Evolutionary conservation across 164 flowering plant genomes (phyloP), one percentile per base, ranked within the genome.

Genomic region (Litsea cubeba): DNA sequence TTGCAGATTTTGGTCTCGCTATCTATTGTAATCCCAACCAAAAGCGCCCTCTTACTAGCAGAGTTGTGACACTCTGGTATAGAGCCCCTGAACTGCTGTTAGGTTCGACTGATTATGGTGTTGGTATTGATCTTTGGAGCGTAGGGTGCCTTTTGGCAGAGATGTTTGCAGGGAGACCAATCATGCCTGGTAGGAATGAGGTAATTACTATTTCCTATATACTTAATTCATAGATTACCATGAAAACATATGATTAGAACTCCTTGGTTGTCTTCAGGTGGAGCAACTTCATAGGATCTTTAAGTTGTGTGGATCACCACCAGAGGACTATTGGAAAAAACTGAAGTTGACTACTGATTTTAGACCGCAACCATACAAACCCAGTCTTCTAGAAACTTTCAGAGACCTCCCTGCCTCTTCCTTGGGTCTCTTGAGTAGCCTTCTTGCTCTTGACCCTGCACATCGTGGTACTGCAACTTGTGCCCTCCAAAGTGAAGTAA

Each of bases 61-160:
- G 89, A 75, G 94, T 91, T 24, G 94, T 88, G 68, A 91, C 97
- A 7, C 86, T 90, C 12, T 89, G 96, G 93, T 91, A 91, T 70
- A 83, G 96, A 71, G 88, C 96, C 51, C 96, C 96, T 17, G 97
- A 91, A 78, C 85, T 90, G 51, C 83, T 90, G 10, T 78, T 91
- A 32, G 94, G 92, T 2, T 74, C 92, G 25, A 85, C 87, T 1
- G 88, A 88, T 72, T 91, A 91, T 82, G 92, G 88, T n/a, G 85
- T 85, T 49, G 90, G 90, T 1, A 84, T 91, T 64, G 97, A 91
- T 85, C 87, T 91, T 2, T 91, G 94, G 94, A 89, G 92, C 80
- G 85, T 87, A 3, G 92, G 97, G 3, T 91, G 97, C 74, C 83
- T 89, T 62, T 70, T 91, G 69, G 95, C 87, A 12, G 93, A 91